A percentile compares a stretch with the other conserved stretches of the same genome.
These are phyloP conservation scores for Nitzschia putrida DNA, from an alignment of 108 stramenopile genomes.

Conservation along the genomic window DNA sequence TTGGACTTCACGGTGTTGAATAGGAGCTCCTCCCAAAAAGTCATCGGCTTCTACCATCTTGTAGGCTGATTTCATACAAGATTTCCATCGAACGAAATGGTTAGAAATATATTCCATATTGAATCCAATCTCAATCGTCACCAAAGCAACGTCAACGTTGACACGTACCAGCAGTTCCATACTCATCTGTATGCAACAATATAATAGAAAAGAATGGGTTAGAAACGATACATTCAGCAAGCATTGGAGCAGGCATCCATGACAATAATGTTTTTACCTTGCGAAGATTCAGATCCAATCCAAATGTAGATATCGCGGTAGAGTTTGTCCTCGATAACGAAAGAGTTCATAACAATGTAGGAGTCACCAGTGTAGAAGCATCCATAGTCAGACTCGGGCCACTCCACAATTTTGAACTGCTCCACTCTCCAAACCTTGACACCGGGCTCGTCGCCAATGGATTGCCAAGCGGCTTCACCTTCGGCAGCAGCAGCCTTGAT, in stretches of 20 bases:
- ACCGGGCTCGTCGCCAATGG: conserved; percentile 49
- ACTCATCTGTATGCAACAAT: conserved; percentile 60
- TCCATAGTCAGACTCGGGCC: conserved; percentile 66
- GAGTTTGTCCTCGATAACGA: conserved; percentile 30
- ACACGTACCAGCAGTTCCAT: conserved; percentile 70
- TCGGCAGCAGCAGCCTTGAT: conserved; percentile 58
- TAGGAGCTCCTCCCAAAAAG: conserved; percentile 70
- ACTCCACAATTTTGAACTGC: conserved; percentile 61
- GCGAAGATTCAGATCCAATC: conserved; percentile 83
- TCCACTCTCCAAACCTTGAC: conserved; percentile 87
- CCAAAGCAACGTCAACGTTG: not conserved
- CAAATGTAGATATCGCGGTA: conserved; percentile 77
- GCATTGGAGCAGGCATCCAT: not conserved
- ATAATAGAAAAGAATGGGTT: not conserved
- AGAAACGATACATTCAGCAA: not conserved
- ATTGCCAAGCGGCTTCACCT: conserved; percentile 56
- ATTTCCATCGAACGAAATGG: not conserved
- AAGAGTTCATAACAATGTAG: conserved; percentile 80
- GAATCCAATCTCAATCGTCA: no score
- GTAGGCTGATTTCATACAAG: conserved; percentile 34
- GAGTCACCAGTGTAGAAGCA: conserved; percentile 87
- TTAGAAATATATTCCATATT: no score
- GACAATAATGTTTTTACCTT: conserved; percentile 17
- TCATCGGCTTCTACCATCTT: conserved; percentile 95
- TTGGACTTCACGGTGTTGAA: conserved; percentile 90